phyloP scores from a whole-genome alignment of 805 yeast genomes.

The Vanderwaltozyma yarrowii region DNA sequence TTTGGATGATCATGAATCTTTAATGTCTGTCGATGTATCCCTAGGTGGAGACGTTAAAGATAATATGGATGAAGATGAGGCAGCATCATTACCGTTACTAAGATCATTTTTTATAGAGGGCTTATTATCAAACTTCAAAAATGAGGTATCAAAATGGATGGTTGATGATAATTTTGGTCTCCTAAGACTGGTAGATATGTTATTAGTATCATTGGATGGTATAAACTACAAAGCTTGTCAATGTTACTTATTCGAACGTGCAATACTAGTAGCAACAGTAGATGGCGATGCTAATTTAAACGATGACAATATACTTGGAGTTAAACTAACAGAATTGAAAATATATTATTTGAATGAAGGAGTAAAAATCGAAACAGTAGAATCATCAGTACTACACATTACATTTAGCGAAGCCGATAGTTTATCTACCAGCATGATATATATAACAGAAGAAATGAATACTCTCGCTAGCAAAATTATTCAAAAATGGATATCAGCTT shows the following conservation, averaged over 20 bases:
- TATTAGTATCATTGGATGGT: constrained; percentile 25
- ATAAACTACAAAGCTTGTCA: constrained; percentile 17
- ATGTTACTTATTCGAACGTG: constrained; percentile 29
- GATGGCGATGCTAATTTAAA: constrained; percentile 4
- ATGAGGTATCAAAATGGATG: constrained; percentile 14
- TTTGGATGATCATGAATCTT: constrained; percentile 2
- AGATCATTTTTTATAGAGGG: constrained; percentile 20
- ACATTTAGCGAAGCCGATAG: too few relatives aligned
- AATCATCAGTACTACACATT: constrained; percentile 18
- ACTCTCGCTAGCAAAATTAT: constrained; percentile 23
- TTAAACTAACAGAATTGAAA: constrained; percentile 8
- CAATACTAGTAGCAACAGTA: constrained; percentile 11
- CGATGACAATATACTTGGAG: constrained; percentile 4
- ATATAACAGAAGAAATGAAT: constrained; percentile 17
- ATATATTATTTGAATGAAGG: constrained; percentile 8
- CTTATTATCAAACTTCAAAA: constrained; percentile 13
- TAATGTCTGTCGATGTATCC: not conserved
- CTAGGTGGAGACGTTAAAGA: not conserved
- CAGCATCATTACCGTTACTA: constrained; percentile 13
- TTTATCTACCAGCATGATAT: constrained; percentile 9
- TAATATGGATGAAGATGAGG: not conserved
- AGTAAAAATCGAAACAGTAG: constrained; percentile 13
- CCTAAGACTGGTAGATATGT: constrained; percentile 29
- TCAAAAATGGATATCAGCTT: constrained; percentile 34
- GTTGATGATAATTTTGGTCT: constrained; percentile 28